Conservation (phyloP, 495 filamentous ascomycete species). For the Hypoxylon lenormandii region DNA sequence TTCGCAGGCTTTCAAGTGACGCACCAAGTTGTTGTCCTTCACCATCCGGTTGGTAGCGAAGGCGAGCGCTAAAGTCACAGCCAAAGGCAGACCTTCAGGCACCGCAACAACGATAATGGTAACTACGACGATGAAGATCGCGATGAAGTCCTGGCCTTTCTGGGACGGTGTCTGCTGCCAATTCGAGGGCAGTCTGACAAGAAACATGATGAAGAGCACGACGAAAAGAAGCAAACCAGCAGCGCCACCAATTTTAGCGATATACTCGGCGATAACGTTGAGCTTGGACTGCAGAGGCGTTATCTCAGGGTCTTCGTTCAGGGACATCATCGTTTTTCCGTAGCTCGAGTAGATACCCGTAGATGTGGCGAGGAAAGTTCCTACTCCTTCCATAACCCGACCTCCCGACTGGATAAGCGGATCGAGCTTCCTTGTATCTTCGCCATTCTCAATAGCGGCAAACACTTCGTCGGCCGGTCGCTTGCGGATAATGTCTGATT, state of each 20-base stretch:
- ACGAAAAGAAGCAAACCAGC: slow-evolving; percentile 86
- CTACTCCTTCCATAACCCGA: slow-evolving; percentile 91
- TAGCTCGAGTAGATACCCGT: slow-evolving; percentile 88
- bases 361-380: slow-evolving; percentile 86
- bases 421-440: slow-evolving; percentile 83
- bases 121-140: slow-evolving; percentile 94
- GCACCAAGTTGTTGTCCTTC: slow-evolving; percentile 93
- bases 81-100: slow-evolving; percentile 90
- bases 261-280: slow-evolving; percentile 89
- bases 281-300: slow-evolving; percentile 95
- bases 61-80: slow-evolving; percentile 91
- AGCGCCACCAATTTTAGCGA: slow-evolving; percentile 89
- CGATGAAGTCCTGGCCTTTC: slow-evolving; percentile 88
- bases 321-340: slow-evolving; percentile 92
- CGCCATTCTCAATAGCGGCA: slow-evolving; percentile 78
- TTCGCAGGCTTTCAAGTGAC: slow-evolving; percentile 90
- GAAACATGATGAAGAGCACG: slow-evolving; percentile 92
- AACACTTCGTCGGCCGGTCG: slow-evolving; percentile 80
- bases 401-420: slow-evolving; percentile 94
- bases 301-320: slow-evolving; percentile 88
- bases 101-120: slow-evolving; percentile 96
- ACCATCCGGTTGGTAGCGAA: slow-evolving; percentile 96
- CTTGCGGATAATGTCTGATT: slow-evolving; percentile 84
- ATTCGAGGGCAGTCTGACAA: slow-evolving; percentile 70
- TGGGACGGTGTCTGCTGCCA: slow-evolving; percentile 67